phyloP scores from a whole-genome alignment of 192 early-diverging fungal species.

The Coemansia sp. region DNA sequence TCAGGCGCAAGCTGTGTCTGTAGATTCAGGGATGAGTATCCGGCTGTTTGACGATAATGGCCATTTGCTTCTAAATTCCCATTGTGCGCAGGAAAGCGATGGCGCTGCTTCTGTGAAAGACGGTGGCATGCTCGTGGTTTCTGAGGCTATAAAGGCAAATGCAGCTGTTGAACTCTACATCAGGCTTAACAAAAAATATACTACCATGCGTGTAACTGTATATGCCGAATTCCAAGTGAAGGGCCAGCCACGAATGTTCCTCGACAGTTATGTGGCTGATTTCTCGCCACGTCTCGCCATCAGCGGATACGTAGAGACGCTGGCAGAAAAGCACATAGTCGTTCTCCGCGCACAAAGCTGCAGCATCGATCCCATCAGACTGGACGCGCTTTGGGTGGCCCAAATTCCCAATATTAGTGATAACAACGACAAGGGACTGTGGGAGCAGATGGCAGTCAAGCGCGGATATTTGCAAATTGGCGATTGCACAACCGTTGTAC shows the following conservation, averaged over 20 bases:
- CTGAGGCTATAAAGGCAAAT: slow-evolving; percentile 5
- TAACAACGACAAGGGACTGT: not conserved
- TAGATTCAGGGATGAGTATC: slow-evolving; percentile 24
- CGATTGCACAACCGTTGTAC: slow-evolving; percentile 15
- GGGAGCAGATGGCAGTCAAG: not conserved
- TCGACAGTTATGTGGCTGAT: slow-evolving; percentile 17
- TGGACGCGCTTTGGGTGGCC: slow-evolving; percentile 9
- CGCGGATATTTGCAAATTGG: slow-evolving; percentile 25
- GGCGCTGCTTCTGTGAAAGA: not conserved
- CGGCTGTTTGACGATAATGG: slow-evolving; percentile 21
- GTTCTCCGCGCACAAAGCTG: slow-evolving; percentile 20
- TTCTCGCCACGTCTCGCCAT: slow-evolving; percentile 16
- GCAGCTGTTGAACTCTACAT: not conserved
- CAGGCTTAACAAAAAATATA: slow-evolving; percentile 1
- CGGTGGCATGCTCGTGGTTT: slow-evolving; percentile 18
- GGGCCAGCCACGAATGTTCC: slow-evolving; percentile 13
- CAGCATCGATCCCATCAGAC: slow-evolving; percentile 3
- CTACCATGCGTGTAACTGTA: slow-evolving; percentile 10
- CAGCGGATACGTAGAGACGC: not conserved
- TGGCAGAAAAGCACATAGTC: not conserved
- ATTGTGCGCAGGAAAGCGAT: not conserved
- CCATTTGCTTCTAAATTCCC: slow-evolving; percentile 9
- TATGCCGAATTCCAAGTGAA: slow-evolving; percentile 13
- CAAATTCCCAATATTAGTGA: not conserved
- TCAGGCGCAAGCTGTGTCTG: not conserved